phyloP scores from a whole-genome alignment of 83 land plant genomes.

The Larix sibirica region DNA sequence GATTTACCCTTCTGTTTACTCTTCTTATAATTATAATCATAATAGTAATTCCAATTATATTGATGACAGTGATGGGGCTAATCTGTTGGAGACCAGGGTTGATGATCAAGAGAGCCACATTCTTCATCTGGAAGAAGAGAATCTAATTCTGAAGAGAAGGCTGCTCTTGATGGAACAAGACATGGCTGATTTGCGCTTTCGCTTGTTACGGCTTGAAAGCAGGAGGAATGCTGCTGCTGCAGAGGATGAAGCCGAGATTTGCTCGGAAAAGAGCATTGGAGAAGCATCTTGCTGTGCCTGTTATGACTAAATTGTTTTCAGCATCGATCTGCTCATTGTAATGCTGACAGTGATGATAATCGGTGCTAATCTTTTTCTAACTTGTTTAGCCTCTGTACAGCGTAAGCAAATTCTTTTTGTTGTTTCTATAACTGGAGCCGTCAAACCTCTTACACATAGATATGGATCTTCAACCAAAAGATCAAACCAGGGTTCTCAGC shows the following conservation, averaged over 20 bases:
- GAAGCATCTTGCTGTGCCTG: background rate
- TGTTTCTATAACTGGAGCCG: too few species aligned
- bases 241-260: conserved; percentile 4
- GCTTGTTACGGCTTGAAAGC: conserved; percentile 50
- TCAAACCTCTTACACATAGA: too few species aligned
- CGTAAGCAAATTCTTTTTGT: too few species aligned
- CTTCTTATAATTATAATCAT: background rate
- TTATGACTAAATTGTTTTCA: too few species aligned
- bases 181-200: conserved; percentile 60
- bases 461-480: too few species aligned
- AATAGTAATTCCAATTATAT: background rate
- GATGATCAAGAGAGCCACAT: conserved; percentile 78
- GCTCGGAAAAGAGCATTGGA: conserved; percentile 9
- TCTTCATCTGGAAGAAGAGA: conserved; percentile 87
- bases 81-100: conserved; percentile 45
- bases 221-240: conserved; percentile 8
- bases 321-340: too few species aligned
- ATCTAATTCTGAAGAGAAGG: conserved; percentile 80
- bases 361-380: too few species aligned
- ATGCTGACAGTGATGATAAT: too few species aligned
- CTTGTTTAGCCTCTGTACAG: too few species aligned
- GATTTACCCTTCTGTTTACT: conserved; percentile 49
- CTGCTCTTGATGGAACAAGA: conserved; percentile 85
- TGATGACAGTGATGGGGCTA: background rate
- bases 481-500: too few species aligned